Evolutionary conservation across 495 filamentous ascomycete genomes (phyloP).

Genomic region (Neurospora terricola): DNA sequence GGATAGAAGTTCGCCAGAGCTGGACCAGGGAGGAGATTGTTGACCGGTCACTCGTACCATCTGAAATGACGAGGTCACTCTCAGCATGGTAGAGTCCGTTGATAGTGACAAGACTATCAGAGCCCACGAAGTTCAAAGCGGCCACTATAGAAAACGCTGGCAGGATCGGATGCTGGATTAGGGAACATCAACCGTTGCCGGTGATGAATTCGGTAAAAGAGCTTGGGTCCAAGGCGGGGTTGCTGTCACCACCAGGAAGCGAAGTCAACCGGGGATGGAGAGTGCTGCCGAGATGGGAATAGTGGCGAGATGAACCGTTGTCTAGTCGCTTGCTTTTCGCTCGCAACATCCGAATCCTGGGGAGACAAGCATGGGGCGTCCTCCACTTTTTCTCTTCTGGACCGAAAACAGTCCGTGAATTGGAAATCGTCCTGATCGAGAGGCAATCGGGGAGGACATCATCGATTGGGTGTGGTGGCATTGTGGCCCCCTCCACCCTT

Average conservation of each 20-base stretch:
- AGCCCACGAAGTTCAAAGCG: not conserved
- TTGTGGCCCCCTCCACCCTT: conserved; percentile 1
- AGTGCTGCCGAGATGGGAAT: not conserved
- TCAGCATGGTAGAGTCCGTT: not conserved
- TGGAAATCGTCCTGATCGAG: not conserved
- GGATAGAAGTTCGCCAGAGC: not conserved
- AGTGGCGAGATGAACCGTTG: not conserved
- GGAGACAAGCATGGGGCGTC: not conserved
- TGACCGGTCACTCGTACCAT: not conserved
- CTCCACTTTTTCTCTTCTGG: not conserved
- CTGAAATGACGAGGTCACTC: not conserved
- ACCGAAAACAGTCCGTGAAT: not conserved
- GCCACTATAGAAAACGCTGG: not conserved
- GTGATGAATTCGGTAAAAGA: not conserved
- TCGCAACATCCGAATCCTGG: not conserved
- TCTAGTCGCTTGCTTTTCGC: not conserved
- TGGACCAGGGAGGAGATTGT: not conserved
- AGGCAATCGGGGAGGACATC: not conserved
- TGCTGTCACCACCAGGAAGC: not conserved
- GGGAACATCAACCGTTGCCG: not conserved
- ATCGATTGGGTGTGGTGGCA: conserved; percentile 4
- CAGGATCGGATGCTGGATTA: not conserved
- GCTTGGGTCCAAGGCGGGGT: not conserved
- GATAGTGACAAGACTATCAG: not conserved
- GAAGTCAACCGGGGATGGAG: not conserved